These are phyloP conservation scores for Psilocybe azurescens DNA, from an alignment of 768 basidiomycete genomes.

Conservation along the genomic window DNA sequence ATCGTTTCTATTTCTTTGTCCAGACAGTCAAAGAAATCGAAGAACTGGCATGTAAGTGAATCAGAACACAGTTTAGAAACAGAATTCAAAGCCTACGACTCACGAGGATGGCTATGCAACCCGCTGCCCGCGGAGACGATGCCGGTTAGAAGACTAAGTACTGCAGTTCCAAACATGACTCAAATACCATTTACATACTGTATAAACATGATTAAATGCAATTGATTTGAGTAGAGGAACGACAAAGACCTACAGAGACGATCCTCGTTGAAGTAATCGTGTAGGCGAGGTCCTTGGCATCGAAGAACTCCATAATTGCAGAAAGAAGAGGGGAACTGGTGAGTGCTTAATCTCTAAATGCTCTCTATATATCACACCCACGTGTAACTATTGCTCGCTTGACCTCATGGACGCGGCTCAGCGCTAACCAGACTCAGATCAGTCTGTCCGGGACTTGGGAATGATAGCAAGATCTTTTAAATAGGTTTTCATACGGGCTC, in stretches of 20 bases:
- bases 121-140: not conserved
- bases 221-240: too few species aligned
- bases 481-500: too few species aligned
- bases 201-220: not conserved
- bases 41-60: not conserved
- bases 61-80: not conserved
- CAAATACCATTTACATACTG: conserved; percentile 9
- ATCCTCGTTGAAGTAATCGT: not conserved
- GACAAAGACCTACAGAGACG: conserved; percentile 5
- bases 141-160: too few species aligned
- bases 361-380: not conserved
- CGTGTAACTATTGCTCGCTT: too few species aligned
- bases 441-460: too few species aligned
- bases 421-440: too few species aligned
- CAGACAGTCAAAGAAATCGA: conserved; percentile 6
- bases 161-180: not conserved
- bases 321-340: not conserved
- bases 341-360: too few species aligned
- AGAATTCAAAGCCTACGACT: not conserved
- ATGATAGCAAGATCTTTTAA: too few species aligned
- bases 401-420: too few species aligned
- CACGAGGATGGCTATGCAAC: conserved; percentile 6
- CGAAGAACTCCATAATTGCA: not conserved
- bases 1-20: conserved; percentile 6
- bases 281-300: not conserved